These are phyloP conservation scores for Camelina laxa DNA, from an alignment of 345 rosid genomes.

Conservation along the genomic window DNA sequence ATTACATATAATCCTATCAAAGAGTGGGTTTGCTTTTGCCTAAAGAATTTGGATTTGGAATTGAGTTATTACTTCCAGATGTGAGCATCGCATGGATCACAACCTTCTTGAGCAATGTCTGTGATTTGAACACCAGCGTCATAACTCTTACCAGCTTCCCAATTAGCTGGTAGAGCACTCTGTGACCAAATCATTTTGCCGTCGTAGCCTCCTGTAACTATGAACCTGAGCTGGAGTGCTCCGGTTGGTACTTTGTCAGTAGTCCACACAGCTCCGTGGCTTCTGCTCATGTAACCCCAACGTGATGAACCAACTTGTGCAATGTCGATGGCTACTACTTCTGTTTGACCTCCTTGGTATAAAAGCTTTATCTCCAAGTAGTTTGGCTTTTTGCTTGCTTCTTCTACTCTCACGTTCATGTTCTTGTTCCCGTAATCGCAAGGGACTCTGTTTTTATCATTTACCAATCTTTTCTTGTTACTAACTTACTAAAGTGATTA, in stretches of 20 bases:
- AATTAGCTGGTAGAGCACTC: slow-evolving; percentile 70
- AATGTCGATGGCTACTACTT: slow-evolving; percentile 74
- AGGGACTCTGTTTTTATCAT: slow-evolving; percentile 64
- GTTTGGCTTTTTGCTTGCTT: slow-evolving; percentile 75
- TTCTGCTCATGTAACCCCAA: slow-evolving; percentile 76
- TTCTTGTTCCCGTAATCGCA: slow-evolving; percentile 73
- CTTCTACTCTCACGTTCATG: slow-evolving; percentile 83
- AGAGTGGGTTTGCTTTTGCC: neutral
- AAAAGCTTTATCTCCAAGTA: slow-evolving; percentile 74
- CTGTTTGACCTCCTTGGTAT: slow-evolving; percentile 96
- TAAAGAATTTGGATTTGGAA: neutral
- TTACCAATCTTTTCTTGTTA: neutral
- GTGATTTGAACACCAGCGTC: slow-evolving; percentile 76
- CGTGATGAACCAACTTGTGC: slow-evolving; percentile 72
- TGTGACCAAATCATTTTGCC: slow-evolving; percentile 83
- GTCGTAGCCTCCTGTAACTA: slow-evolving; percentile 79
- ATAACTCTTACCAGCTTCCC: slow-evolving; percentile 65
- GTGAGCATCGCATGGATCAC: slow-evolving; percentile 63
- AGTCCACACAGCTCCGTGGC: slow-evolving; percentile 81
- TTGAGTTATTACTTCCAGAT: slow-evolving; percentile 47
- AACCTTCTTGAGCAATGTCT: slow-evolving; percentile 89
- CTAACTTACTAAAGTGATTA: neutral
- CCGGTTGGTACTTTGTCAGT: slow-evolving; percentile 73
- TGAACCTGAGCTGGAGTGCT: slow-evolving; percentile 74
- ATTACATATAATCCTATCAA: neutral